Conservation (phyloP, 805 yeast species). For the Isabelozyma rhagii region DNA sequence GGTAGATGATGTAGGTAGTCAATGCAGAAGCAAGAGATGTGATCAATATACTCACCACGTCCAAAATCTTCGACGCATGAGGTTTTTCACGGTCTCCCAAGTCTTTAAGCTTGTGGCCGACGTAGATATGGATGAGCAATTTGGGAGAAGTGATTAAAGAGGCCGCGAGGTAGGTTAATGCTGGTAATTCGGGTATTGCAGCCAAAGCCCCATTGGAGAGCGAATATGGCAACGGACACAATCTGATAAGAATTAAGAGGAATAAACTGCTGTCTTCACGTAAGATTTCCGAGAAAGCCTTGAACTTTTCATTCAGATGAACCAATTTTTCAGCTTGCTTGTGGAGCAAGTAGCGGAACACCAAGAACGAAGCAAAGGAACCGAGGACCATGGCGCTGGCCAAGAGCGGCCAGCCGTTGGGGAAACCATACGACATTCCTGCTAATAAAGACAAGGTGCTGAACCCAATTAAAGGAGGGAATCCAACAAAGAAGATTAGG, state of each 20-base stretch:
- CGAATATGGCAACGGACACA: conserved; percentile 93
- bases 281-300: conserved; percentile 71
- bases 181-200: conserved; percentile 72
- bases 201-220: conserved; percentile 90
- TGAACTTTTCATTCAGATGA: conserved; percentile 57
- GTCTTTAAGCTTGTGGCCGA: conserved; percentile 71
- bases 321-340: conserved; percentile 61
- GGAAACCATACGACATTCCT: conserved; percentile 83
- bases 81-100: conserved; percentile 59
- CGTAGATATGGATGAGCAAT: conserved; percentile 66
- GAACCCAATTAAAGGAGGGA: conserved; percentile 90
- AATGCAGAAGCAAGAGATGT: conserved; percentile 52
- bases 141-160: conserved; percentile 80
- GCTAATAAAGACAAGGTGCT: conserved; percentile 60
- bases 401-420: conserved; percentile 74
- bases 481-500: conserved; percentile 64
- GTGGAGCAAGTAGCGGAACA: conserved; percentile 58
- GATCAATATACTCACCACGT: conserved; percentile 55
- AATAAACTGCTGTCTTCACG: conserved; percentile 64
- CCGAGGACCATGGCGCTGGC: conserved; percentile 70
- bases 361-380: conserved; percentile 67
- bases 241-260: conserved; percentile 66
- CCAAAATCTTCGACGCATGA: conserved; percentile 51
- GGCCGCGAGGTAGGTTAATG: conserved; percentile 63
- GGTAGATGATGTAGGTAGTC: conserved; percentile 69